A percentile compares a stretch with the other conserved stretches of the same genome.
Conservation (phyloP, 1,139 yeast species). For the Sugiyamaella castrensis region DNA sequence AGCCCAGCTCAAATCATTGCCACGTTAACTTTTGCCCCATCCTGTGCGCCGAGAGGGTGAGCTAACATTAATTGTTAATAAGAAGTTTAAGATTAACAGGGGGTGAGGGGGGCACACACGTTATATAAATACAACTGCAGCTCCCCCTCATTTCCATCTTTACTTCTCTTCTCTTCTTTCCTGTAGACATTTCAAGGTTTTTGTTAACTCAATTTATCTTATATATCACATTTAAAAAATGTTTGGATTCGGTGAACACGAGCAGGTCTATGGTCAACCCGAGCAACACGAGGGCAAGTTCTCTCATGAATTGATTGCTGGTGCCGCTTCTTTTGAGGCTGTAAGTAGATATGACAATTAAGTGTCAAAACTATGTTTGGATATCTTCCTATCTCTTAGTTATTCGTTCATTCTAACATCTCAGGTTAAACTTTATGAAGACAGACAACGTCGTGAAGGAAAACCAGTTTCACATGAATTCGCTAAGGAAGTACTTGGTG, state of each 20-base stretch:
- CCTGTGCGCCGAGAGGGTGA: too few species aligned
- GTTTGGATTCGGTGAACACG: slow-evolving; percentile 14
- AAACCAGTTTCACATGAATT: slow-evolving; percentile 31
- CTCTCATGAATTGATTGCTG: slow-evolving; percentile 36
- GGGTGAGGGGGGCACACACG: background rate
- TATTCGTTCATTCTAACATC: background rate
- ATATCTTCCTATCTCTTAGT: background rate
- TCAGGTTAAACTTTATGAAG: slow-evolving; percentile 29
- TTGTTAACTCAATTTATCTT: background rate
- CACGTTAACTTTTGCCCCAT: too few species aligned
- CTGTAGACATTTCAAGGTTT: too few species aligned
- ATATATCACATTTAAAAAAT: slow-evolving; percentile 3
- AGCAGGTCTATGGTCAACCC: slow-evolving; percentile 14
- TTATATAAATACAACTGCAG: background rate
- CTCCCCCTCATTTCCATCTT: background rate
- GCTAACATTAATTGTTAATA: too few species aligned
- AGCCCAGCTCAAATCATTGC: too few species aligned
- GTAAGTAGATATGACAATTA: slow-evolving; percentile 1
- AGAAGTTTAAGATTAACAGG: too few species aligned
- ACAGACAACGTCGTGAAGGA: slow-evolving; percentile 34
- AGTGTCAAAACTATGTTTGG: background rate
- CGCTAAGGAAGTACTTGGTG: slow-evolving; percentile 35
- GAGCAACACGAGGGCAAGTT: slow-evolving; percentile 31
- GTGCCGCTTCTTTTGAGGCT: slow-evolving; percentile 38
- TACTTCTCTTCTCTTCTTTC: too few species aligned